Evolutionary conservation across 2,329 filamentous ascomycete genomes (phyloP), one percentile per base, ranked within the genome.

Genomic region (Rhynchosporium secalis): DNA sequence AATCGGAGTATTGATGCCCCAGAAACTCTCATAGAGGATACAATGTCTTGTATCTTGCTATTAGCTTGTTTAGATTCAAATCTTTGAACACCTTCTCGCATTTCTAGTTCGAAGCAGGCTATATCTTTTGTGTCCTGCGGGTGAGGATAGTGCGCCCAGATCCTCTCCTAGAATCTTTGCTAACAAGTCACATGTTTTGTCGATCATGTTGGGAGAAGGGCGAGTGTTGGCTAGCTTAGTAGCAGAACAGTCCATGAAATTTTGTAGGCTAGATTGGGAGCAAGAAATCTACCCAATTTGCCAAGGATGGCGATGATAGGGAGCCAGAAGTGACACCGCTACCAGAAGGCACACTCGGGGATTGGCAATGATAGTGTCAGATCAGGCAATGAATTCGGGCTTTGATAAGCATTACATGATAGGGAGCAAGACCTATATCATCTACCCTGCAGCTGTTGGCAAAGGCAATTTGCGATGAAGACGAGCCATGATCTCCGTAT

Each of bases 261-360:
- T 83, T 87, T 66, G 87, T 98, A 33, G 94, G 94, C 58, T 98
- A 94, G 94, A 96, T 98, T 72, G 98, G 94, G 94, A 96, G 92
- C 72, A 96, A 96, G 75, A 94, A 98, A 78, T 98, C 98, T 80
- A 88, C 88, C 36, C 80, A 79, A 61, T 72, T 84, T 46, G 73
- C 74, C 3, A 36, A n/a, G 33, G 36, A 59, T 20, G 56, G 41
- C 13, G 43, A 48, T n/a, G 43, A 48, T n/a, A 5, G 40, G 33
- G 26, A 41, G 43, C 12, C 28, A 20, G 43, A 13, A 10, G 36
- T 31, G n/a, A 4, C 40, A 43, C 43, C 47, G 13, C 3, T 36
- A 46, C 10, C 43, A 33, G 29, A 29, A 29, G 28, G 15, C 1
- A 20, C 40, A 46, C 12, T 26, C 38, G 1, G n/a, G 54, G 20